A percentile compares a stretch with the other conserved stretches of the same genome.
phyloP scores from a whole-genome alignment of 768 basidiomycete species.

The Tulasnella sp. region DNA sequence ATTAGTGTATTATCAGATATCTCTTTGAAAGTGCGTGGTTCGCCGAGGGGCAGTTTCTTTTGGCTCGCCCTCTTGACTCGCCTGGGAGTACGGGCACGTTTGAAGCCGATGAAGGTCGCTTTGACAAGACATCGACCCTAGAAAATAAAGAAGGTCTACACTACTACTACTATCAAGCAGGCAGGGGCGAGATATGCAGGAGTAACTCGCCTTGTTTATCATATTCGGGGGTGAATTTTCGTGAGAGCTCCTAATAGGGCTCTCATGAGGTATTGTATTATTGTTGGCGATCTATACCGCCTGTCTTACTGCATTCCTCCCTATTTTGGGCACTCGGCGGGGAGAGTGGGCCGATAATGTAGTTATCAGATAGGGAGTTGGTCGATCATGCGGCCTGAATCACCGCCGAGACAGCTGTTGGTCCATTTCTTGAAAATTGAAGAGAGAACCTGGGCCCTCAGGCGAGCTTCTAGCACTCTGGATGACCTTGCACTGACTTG shows the following conservation, averaged over 20 bases:
- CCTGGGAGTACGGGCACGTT: background rate
- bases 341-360: too few species aligned
- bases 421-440: too few species aligned
- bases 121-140: background rate
- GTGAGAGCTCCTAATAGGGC: too few species aligned
- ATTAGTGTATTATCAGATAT: background rate
- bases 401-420: too few species aligned
- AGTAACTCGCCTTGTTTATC: background rate
- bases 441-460: too few species aligned
- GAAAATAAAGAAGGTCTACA: background rate
- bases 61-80: background rate
- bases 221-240: background rate
- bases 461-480: too few species aligned
- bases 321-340: too few species aligned
- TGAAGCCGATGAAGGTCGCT: background rate
- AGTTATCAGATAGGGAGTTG: too few species aligned
- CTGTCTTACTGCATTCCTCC: too few species aligned
- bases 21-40: background rate
- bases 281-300: too few species aligned
- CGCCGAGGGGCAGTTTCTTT: background rate
- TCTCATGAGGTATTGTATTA: background rate
- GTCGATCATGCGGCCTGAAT: too few species aligned
- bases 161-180: background rate
- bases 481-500: background rate
- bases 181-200: background rate